Evolutionary conservation across 345 rosid species (phyloP).

Genomic region (Corymbia maculata): DNA sequence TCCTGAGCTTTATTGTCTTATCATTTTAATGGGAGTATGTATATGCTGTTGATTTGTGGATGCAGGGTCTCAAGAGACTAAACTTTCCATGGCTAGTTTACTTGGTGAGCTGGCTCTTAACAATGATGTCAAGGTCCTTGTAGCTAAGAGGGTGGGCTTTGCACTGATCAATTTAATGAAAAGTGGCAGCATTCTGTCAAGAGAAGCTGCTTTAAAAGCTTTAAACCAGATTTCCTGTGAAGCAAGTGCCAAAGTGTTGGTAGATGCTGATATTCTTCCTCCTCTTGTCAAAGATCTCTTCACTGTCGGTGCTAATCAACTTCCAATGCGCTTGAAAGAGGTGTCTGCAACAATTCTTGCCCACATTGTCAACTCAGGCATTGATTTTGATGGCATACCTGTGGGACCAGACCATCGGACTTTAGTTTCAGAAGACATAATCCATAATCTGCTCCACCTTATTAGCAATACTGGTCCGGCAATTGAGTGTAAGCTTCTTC

Average conservation of each 20-base stretch:
- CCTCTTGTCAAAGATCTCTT: conserved; percentile 86
- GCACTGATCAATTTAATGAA: conserved; percentile 74
- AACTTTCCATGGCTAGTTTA: conserved; percentile 75
- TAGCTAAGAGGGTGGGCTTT: conserved; percentile 72
- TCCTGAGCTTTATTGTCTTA: background rate
- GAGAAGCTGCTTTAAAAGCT: conserved; percentile 86
- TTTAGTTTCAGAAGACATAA: conserved; percentile 71
- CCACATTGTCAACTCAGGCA: conserved; percentile 69
- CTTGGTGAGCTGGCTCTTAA: conserved; percentile 82
- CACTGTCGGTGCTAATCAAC: conserved; percentile 61
- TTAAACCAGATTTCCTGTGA: conserved; percentile 78
- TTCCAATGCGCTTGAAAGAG: conserved; percentile 86
- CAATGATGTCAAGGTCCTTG: conserved; percentile 66
- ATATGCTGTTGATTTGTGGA: conserved; percentile 1
- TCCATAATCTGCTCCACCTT: conserved; percentile 71
- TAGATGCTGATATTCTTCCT: conserved; percentile 75
- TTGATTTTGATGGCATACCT: conserved; percentile 52
- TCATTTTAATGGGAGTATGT: background rate
- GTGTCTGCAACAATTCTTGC: conserved; percentile 91
- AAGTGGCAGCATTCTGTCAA: conserved; percentile 48
- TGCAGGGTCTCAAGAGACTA: conserved; percentile 77
- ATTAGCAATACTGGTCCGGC: conserved; percentile 97
- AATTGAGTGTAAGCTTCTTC: conserved; percentile 85
- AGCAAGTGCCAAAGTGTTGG: conserved; percentile 71
- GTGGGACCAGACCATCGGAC: conserved; percentile 74